Evolutionary conservation across 2,329 filamentous ascomycete species (phyloP).

Genomic region (Chrysosphaeria jannelii): DNA sequence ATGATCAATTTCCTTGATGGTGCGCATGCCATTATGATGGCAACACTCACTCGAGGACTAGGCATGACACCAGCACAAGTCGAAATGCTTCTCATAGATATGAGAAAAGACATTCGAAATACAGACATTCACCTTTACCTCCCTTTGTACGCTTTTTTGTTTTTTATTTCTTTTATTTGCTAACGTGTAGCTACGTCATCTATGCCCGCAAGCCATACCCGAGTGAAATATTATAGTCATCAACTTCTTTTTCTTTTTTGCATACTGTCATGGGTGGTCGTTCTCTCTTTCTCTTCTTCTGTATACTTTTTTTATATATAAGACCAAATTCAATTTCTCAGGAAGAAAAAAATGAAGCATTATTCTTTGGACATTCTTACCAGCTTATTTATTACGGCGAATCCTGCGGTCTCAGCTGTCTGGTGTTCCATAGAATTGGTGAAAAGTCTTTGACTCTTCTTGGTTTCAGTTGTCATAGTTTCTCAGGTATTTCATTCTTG

Average conservation of each 20-base stretch:
- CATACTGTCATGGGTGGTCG: too few relatives aligned
- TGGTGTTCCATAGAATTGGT: too few relatives aligned
- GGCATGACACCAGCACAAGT: conserved; percentile 7
- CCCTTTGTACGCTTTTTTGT: conserved; percentile 2
- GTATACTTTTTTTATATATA: too few relatives aligned
- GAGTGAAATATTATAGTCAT: conserved; percentile 1
- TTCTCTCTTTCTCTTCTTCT: too few relatives aligned
- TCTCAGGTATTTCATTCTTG: too few relatives aligned
- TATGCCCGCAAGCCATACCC: conserved; percentile 5
- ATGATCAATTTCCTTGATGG: conserved; percentile 7
- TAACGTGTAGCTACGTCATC: conserved; percentile 3
- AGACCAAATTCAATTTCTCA: too few relatives aligned
- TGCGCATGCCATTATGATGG: conserved; percentile 7
- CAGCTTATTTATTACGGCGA: too few relatives aligned
- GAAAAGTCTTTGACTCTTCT: too few relatives aligned
- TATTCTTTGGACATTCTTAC: too few relatives aligned
- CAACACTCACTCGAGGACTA: conserved; percentile 6
- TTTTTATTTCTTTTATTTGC: not conserved
- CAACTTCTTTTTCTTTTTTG: not conserved
- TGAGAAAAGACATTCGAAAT: conserved; percentile 5
- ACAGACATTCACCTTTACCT: conserved; percentile 5
- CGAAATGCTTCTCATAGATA: conserved; percentile 5
- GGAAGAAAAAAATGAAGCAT: too few relatives aligned
- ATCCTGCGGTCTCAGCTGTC: too few relatives aligned
- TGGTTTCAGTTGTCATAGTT: too few relatives aligned